Evolutionary conservation across 495 filamentous ascomycete species (phyloP), one percentile per base, ranked within the genome.

Genomic region (Penicillium dipodomyicola): DNA sequence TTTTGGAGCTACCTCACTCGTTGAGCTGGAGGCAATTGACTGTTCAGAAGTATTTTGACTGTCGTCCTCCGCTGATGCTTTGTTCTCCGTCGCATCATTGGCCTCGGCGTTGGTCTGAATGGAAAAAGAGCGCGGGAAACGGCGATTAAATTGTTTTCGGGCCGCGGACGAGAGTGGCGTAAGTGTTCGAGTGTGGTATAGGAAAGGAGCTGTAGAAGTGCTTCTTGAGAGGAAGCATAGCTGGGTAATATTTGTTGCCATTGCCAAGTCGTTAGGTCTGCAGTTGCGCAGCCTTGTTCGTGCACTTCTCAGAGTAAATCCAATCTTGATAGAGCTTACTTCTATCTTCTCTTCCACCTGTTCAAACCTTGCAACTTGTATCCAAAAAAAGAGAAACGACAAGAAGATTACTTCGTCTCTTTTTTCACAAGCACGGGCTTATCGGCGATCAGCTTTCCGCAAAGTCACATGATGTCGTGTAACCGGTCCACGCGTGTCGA

Each of bases 161-260:
- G 56, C 22, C 9, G 56, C 45, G 15, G 29, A 39, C 14, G 62
- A 64, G 40, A 56, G 20, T 8, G 51, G 57, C 43, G 47, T 68
- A 68, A 89, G 73, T 0, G 86, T 87, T 54, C 75, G 75, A n/a
- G 87, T 90, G 52, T 87, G 83, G 67, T 90, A 91, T 8, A 92
- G 79, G 47, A 91, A 89, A 0, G 87, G 83, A 12, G 81, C 65
- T 6, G 82, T 51, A 11, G 67, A 71, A 32, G n/a, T 39, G 35
- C 35, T 39, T 39, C 61, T 68, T 19, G 58, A 63, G 6, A 66
- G 56, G 37, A 71, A 56, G 40, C 63, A 62, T 17, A 49, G 37
- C 7, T 62, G 57, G 17, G 67, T 54, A 17, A 72, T 57, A 45
- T 62, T 57, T 15, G 56, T 56, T 23, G 62, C 62, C 67, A 67